phyloP scores from a whole-genome alignment of 2,329 filamentous ascomycete genomes.

The Cordyceps pruinosa region DNA sequence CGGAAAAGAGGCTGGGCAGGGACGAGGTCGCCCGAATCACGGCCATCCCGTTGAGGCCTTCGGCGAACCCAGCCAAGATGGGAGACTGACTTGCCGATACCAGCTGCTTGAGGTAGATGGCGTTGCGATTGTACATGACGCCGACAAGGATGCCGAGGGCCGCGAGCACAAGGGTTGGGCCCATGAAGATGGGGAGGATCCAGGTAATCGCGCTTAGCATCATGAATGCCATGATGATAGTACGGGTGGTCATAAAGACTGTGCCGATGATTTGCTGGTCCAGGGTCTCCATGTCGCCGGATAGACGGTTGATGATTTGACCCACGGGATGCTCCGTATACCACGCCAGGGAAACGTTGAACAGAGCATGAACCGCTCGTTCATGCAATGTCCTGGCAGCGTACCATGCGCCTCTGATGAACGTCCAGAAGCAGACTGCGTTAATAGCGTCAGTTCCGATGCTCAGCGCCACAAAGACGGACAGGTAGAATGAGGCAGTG shows the following conservation, averaged over 20 bases:
- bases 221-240: slow-evolving; percentile 35
- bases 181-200: slow-evolving; percentile 34
- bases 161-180: slow-evolving; percentile 37
- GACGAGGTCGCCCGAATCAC: slow-evolving; percentile 44
- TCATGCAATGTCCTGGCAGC: slow-evolving; percentile 47
- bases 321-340: slow-evolving; percentile 48
- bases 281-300: slow-evolving; percentile 49
- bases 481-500: slow-evolving; percentile 41
- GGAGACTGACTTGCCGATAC: slow-evolving; percentile 43
- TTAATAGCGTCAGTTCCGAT: slow-evolving; percentile 37
- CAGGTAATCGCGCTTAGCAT: slow-evolving; percentile 40
- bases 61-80: slow-evolving; percentile 49
- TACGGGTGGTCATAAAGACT: slow-evolving; percentile 36
- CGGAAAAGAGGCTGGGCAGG: slow-evolving; percentile 40
- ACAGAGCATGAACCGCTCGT: slow-evolving; percentile 42
- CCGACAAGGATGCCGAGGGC: slow-evolving; percentile 40
- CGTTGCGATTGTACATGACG: slow-evolving; percentile 44
- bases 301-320: slow-evolving; percentile 48
- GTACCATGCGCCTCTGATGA: slow-evolving; percentile 48
- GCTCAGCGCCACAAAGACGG: slow-evolving; percentile 42
- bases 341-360: slow-evolving; percentile 50
- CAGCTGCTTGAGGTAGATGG: slow-evolving; percentile 39
- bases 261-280: slow-evolving; percentile 41
- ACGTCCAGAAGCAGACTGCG: slow-evolving; percentile 34
- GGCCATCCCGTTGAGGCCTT: slow-evolving; percentile 42